A percentile compares a stretch with the other conserved stretches of the same genome.
Evolutionary conservation across 306 rosid genomes (phyloP).

Genomic region (Inga leiocalycina): DNA sequence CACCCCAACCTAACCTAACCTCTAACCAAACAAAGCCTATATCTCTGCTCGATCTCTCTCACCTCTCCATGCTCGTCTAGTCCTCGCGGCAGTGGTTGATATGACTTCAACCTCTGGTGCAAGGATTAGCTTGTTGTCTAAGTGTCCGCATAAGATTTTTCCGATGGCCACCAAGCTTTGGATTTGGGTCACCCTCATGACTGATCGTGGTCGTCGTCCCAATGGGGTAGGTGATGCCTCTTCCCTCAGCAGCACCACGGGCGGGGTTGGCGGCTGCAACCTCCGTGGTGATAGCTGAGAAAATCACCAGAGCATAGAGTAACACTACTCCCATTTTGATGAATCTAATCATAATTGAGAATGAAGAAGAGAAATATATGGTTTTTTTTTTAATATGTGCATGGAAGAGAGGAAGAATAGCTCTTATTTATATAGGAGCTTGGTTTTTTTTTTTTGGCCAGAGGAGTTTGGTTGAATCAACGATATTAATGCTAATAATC

Average conservation of each 20-base stretch:
- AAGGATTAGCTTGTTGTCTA: not conserved
- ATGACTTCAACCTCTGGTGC: not conserved
- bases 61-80: too few relatives aligned
- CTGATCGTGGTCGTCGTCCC: not conserved
- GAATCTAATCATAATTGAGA: not conserved
- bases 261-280: not conserved
- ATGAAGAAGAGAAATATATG: too few relatives aligned
- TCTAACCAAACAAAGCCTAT: too few relatives aligned
- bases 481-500: too few relatives aligned
- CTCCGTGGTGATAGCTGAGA: not conserved
- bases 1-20: too few relatives aligned
- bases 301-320: not conserved
- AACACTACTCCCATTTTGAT: not conserved
- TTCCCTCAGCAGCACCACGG: not conserved
- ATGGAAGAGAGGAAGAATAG: too few relatives aligned
- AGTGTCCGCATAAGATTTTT: not conserved
- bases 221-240: not conserved
- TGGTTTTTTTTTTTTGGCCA: too few relatives aligned
- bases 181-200: not conserved
- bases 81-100: not conserved
- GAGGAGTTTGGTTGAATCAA: too few relatives aligned
- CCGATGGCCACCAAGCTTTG: not conserved
- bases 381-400: too few relatives aligned
- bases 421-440: too few relatives aligned
- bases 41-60: too few relatives aligned